These are phyloP conservation scores for Monosporascus cannonballus DNA, from an alignment of 2,329 filamentous ascomycete species.

Conservation along the genomic window DNA sequence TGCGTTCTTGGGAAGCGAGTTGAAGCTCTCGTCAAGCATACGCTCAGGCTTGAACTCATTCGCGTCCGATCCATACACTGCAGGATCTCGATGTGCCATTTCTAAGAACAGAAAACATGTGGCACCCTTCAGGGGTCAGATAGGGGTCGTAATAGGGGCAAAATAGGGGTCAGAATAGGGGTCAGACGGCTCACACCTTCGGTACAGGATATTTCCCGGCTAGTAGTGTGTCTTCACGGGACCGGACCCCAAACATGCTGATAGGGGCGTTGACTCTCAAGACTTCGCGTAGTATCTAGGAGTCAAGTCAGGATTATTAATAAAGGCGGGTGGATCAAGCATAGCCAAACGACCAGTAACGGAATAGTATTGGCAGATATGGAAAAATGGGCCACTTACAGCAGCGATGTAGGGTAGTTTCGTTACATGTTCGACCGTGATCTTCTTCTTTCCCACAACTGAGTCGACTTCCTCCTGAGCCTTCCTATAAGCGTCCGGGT, in stretches of 20 bases:
- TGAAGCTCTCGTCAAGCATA: conserved; percentile 65
- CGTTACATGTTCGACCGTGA: conserved; percentile 55
- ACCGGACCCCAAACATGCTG: conserved; percentile 47
- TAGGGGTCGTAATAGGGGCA: too few species aligned
- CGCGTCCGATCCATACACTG: conserved; percentile 60
- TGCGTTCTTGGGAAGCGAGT: conserved; percentile 53
- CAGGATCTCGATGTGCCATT: conserved; percentile 54
- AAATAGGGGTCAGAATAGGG: too few species aligned
- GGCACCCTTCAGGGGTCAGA: background rate
- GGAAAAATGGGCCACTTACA: conserved; percentile 21
- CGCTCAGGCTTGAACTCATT: conserved; percentile 63
- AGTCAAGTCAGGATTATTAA: background rate
- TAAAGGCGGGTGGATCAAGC: background rate
- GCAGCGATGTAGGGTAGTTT: conserved; percentile 62
- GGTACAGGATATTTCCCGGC: conserved; percentile 55
- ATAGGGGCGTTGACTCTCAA: conserved; percentile 58
- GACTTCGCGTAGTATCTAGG: conserved; percentile 55
- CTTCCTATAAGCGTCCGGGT: conserved; percentile 52
- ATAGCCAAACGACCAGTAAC: background rate
- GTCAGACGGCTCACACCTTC: conserved; percentile 42
- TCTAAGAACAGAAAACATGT: conserved; percentile 35
- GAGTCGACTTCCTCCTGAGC: conserved; percentile 63
- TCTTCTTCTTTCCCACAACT: conserved; percentile 52
- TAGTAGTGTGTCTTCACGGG: conserved; percentile 48
- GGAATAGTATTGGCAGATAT: background rate